Evolutionary conservation across 163 green algal genomes (phyloP).

Genomic region (Trebouxiophyceae sp.): DNA sequence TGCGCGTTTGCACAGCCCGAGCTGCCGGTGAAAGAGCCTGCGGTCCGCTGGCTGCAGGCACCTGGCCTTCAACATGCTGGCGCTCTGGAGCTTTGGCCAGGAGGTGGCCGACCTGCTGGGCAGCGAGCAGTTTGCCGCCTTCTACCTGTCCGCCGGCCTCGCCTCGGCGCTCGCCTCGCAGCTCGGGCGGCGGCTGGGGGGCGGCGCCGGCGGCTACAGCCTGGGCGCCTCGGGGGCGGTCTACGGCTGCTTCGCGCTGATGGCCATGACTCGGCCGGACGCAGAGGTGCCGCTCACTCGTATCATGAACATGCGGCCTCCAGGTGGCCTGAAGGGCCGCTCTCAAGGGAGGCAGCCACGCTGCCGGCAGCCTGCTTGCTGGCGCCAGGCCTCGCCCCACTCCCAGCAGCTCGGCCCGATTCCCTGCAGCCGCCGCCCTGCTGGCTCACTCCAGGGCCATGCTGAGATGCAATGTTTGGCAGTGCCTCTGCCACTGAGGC

Average conservation of each 20-base stretch:
- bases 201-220: too few relatives aligned
- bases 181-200: background rate
- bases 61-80: slow-evolving; percentile 7
- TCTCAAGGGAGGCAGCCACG: too few relatives aligned
- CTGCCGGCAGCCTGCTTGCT: too few relatives aligned
- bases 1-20: background rate
- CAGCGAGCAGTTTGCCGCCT: background rate
- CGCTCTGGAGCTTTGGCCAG: slow-evolving; percentile 9
- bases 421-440: too few relatives aligned
- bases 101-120: background rate
- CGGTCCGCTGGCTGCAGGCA: background rate
- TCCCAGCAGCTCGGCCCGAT: too few relatives aligned
- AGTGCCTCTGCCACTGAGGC: too few relatives aligned
- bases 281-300: too few relatives aligned
- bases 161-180: background rate
- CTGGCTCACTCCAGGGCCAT: too few relatives aligned
- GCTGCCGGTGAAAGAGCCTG: background rate
- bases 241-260: background rate
- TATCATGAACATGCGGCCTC: too few relatives aligned
- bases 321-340: too few relatives aligned
- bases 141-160: slow-evolving; percentile 2
- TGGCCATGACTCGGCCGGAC: background rate
- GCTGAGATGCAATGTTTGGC: too few relatives aligned
- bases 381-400: too few relatives aligned
- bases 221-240: background rate